These are phyloP conservation scores for Penicillium crystallinum DNA, from an alignment of 495 filamentous ascomycete genomes.

Conservation along the genomic window DNA sequence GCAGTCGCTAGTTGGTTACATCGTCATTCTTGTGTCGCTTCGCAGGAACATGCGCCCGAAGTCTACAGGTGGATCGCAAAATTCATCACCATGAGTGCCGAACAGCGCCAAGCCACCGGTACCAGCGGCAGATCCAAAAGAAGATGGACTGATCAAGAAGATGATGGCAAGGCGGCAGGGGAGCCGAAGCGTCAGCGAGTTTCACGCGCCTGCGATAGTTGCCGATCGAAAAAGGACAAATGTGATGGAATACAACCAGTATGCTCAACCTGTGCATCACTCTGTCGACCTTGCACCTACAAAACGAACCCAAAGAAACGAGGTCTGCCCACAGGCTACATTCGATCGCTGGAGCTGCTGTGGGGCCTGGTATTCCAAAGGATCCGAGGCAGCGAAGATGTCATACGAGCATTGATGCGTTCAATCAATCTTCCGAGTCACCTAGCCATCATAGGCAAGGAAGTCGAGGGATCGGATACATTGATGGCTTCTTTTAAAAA, in stretches of 20 bases:
- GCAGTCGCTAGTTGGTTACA: slow-evolving; percentile 30
- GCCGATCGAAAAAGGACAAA: slow-evolving; percentile 59
- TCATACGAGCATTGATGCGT: slow-evolving; percentile 37
- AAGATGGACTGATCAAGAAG: slow-evolving; percentile 30
- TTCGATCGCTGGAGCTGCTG: slow-evolving; percentile 36
- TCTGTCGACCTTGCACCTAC: slow-evolving; percentile 60
- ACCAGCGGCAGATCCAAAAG: slow-evolving; percentile 32
- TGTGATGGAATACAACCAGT: slow-evolving; percentile 60
- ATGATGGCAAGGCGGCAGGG: slow-evolving; percentile 25
- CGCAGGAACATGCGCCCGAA: slow-evolving; percentile 32
- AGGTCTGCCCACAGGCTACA: slow-evolving; percentile 45
- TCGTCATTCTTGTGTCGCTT: slow-evolving; percentile 25
- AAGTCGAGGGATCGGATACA: slow-evolving; percentile 39
- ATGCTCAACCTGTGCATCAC: slow-evolving; percentile 58
- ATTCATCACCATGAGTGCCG: slow-evolving; percentile 40
- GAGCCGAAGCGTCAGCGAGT: slow-evolving; percentile 47
- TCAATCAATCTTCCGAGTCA: slow-evolving; percentile 38
- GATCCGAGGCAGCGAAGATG: slow-evolving; percentile 42
- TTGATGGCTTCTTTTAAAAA: slow-evolving; percentile 52
- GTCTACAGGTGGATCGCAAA: slow-evolving; percentile 33
- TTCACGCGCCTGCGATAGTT: slow-evolving; percentile 64
- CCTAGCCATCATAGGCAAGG: slow-evolving; percentile 41
- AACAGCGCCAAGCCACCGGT: slow-evolving; percentile 35
- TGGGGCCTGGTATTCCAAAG: slow-evolving; percentile 40
- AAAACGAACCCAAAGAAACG: slow-evolving; percentile 65